A percentile compares a stretch with the other conserved stretches of the same genome.
Conservation (phyloP, 441 rosid genomes). For the Aquilaria agallochum region DNA sequence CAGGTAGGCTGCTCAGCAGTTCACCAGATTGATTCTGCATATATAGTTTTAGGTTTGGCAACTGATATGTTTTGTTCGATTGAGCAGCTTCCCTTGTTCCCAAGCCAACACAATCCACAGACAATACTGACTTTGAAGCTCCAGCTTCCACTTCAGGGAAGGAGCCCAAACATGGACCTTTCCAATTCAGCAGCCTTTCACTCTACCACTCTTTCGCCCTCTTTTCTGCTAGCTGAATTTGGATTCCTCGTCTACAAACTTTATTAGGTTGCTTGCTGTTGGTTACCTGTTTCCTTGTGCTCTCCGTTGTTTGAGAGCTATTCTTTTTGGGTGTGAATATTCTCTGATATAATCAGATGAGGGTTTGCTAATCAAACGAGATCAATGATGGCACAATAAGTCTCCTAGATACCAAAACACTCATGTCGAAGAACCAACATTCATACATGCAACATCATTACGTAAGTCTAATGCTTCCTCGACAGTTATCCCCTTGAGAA, state of each 20-base stretch:
- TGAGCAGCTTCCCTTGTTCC: constrained; percentile 45
- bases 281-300: constrained; percentile 3
- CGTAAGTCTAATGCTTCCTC: too few species aligned
- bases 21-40: too few species aligned
- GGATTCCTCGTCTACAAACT: constrained; percentile 35
- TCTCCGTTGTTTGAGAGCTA: constrained; percentile 3
- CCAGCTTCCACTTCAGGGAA: constrained; percentile 44
- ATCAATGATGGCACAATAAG: too few species aligned
- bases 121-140: constrained; percentile 30
- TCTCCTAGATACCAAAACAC: too few species aligned
- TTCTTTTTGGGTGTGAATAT: constrained; percentile 16
- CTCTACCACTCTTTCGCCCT: constrained; percentile 32
- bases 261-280: constrained; percentile 20
- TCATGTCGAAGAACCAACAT: too few species aligned
- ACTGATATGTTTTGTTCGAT: neutral
- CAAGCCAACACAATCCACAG: constrained; percentile 27
- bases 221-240: constrained; percentile 34
- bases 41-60: too few species aligned
- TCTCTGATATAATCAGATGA: too few species aligned
- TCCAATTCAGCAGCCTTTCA: constrained; percentile 55
- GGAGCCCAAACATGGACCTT: constrained; percentile 33
- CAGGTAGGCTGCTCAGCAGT: constrained; percentile 22
- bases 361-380: too few species aligned
- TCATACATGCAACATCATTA: too few species aligned
- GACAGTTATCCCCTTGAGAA: too few species aligned